phyloP scores from a whole-genome alignment of 371 early-diverging fungal species.

The Actinomortierella wolfii region DNA sequence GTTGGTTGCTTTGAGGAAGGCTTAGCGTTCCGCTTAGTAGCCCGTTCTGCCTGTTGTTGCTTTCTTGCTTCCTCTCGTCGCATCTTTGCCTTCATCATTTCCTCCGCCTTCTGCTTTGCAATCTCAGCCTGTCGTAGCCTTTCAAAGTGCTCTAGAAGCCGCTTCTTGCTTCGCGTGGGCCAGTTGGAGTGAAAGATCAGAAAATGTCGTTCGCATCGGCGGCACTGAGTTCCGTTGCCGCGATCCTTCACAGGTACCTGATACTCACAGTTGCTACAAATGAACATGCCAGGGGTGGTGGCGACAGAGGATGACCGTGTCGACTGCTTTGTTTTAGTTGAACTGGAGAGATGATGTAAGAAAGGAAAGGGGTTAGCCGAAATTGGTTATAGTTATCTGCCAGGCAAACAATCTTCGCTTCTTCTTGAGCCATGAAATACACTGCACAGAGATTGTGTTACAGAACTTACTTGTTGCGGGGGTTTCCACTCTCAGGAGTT shows the following conservation, averaged over 20 bases:
- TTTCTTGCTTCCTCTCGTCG: background rate
- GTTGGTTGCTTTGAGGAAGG: background rate
- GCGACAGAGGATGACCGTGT: background rate
- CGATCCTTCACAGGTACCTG: conserved; percentile 8
- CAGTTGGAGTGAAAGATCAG: conserved; percentile 18
- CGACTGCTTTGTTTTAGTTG: background rate
- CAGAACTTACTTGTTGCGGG: too few species aligned
- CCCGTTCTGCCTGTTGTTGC: background rate
- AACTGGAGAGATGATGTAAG: too few species aligned
- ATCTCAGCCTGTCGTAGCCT: conserved; percentile 9
- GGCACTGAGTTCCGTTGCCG: conserved; percentile 5
- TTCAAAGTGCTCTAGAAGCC: conserved; percentile 12
- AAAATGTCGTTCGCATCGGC: conserved; percentile 31
- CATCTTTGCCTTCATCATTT: conserved; percentile 1
- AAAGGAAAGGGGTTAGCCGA: too few species aligned
- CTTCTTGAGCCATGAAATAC: too few species aligned
- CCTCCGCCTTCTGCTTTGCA: conserved; percentile 7
- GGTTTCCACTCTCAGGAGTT: too few species aligned
- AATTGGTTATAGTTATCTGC: too few species aligned
- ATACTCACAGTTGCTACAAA: conserved; percentile 17
- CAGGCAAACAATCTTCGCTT: too few species aligned
- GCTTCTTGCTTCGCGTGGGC: conserved; percentile 22
- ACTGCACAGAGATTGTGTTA: too few species aligned
- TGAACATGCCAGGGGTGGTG: background rate
- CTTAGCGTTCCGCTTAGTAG: too few species aligned